These are phyloP conservation scores for Heliamphora exappendiculata DNA, from an alignment of 148 eudicot species.

Conservation along the genomic window DNA sequence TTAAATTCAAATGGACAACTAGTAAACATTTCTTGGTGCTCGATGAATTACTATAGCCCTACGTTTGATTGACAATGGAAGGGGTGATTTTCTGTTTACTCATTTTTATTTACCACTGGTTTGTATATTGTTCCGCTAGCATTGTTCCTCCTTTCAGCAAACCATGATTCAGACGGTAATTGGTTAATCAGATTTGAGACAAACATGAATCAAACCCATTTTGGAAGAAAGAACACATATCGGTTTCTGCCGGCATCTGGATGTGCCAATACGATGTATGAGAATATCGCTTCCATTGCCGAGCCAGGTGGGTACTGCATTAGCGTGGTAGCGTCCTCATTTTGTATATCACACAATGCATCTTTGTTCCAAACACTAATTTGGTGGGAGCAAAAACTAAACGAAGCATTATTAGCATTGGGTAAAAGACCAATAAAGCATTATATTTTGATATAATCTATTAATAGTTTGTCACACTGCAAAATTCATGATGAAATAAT, in stretches of 20 bases:
- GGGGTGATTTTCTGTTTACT: neutral
- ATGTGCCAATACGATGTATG: constrained; percentile 23
- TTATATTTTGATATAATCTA: no score
- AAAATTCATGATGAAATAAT: no score
- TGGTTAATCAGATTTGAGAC: neutral
- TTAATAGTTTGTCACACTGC: no score
- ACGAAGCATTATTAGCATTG: no score
- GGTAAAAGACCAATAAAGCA: no score
- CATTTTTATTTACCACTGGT: constrained; percentile 8
- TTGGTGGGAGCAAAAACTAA: no score
- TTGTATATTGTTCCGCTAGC: constrained; percentile 17
- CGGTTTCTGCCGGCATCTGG: constrained; percentile 18
- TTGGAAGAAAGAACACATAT: constrained; percentile 9
- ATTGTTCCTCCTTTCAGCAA: constrained; percentile 30
- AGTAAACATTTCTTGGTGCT: neutral
- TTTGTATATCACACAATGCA: no score
- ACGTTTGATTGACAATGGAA: neutral
- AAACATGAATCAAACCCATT: neutral
- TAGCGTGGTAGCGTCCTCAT: no score
- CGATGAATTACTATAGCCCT: neutral
- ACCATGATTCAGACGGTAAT: neutral
- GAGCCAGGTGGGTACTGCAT: constrained; percentile 21
- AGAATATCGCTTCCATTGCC: constrained; percentile 40
- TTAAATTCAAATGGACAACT: neutral
- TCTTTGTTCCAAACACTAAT: no score